Percentiles rank a stretch among this genome's conserved stretches.
phyloP scores from a whole-genome alignment of 2,329 filamentous ascomycete species.

The Trichoderma citrinoviride region DNA sequence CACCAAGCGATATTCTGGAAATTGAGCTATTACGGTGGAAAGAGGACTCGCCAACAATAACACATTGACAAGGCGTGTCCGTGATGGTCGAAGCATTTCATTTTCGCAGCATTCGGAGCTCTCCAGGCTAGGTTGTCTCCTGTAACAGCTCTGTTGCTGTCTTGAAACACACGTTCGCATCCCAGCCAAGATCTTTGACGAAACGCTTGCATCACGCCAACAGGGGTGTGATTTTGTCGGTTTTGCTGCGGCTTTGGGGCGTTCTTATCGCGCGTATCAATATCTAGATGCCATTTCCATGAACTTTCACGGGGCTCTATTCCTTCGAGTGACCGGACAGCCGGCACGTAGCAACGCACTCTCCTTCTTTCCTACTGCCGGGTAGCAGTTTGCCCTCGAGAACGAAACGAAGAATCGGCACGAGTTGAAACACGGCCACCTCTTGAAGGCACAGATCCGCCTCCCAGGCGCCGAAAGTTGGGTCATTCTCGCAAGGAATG shows the following conservation, averaged over 20 bases:
- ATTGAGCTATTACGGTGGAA: not conserved
- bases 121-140: not conserved
- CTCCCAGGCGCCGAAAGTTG: no score
- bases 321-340: not conserved
- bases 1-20: slow-evolving; percentile 1
- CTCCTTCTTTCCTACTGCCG: no score
- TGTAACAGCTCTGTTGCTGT: slow-evolving; percentile 15
- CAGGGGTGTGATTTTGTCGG: not conserved
- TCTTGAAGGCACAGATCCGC: no score
- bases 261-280: not conserved
- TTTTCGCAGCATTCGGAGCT: not conserved
- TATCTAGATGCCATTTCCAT: not conserved
- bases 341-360: not conserved
- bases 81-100: not conserved
- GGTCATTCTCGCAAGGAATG: no score
- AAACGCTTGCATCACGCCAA: not conserved
- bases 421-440: no score
- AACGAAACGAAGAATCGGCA: no score
- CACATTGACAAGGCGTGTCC: not conserved
- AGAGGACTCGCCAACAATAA: not conserved
- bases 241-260: not conserved
- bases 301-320: not conserved
- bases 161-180: slow-evolving; percentile 12
- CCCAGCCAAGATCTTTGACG: slow-evolving; percentile 4
- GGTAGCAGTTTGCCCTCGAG: no score